Conservation (phyloP, 2,329 filamentous ascomycete species). For the Arthrobotrys entomopaga region DNA sequence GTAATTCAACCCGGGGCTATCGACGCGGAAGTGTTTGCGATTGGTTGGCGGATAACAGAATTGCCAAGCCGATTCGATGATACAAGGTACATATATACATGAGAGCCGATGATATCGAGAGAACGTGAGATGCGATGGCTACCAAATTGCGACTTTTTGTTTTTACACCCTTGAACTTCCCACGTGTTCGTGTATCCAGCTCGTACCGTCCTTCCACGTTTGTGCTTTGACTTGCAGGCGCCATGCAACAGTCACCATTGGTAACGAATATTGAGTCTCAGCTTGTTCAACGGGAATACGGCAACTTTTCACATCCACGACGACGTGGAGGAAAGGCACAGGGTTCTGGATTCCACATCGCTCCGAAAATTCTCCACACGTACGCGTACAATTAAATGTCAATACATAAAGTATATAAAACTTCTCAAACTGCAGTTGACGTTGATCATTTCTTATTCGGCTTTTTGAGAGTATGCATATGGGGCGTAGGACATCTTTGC, state of each 20-base stretch:
- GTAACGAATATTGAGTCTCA: neutral
- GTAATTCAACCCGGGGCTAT: conserved; percentile 22
- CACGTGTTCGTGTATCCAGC: conserved; percentile 23
- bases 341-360: conserved; percentile 3
- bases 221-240: conserved; percentile 28
- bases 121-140: neutral
- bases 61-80: too few species aligned
- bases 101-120: too few species aligned
- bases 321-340: neutral
- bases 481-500: neutral
- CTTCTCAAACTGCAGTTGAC: neutral
- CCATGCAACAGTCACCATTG: conserved; percentile 3
- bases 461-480: too few species aligned
- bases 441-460: conserved; percentile 33
- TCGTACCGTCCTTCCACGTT: conserved; percentile 43
- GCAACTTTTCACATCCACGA: neutral
- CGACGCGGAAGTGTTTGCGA: neutral
- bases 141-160: conserved; percentile 19
- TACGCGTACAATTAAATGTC: conserved; percentile 12
- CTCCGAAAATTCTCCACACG: conserved; percentile 14
- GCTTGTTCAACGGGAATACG: neutral
- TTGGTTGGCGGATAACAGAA: too few species aligned
- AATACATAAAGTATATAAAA: conserved; percentile 9
- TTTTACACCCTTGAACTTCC: conserved; percentile 17
- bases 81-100: conserved; percentile 3